Conservation (phyloP, 352 stramenopile species). For the Globisporangium splendens region DNA sequence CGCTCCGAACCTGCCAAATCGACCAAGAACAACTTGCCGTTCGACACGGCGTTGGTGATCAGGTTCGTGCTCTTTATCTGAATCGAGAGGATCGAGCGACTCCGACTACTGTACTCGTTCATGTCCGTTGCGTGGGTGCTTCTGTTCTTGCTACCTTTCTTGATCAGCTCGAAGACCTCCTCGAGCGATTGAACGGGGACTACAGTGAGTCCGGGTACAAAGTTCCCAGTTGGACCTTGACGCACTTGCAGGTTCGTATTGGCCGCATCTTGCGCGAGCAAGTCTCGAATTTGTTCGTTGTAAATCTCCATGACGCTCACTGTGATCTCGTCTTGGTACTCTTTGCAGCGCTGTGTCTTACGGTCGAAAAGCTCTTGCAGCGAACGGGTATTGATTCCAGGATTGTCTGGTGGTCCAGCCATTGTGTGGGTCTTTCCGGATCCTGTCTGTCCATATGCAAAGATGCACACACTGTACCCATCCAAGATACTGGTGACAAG, state of each 20-base stretch:
- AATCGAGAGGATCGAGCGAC: slow-evolving; percentile 85
- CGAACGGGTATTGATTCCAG: slow-evolving; percentile 82
- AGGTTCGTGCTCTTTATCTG: slow-evolving; percentile 83
- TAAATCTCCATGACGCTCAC: slow-evolving; percentile 96
- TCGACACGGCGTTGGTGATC: slow-evolving; percentile 65
- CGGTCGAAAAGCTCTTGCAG: slow-evolving; percentile 80
- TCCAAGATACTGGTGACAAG: slow-evolving; percentile 85
- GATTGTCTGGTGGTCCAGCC: slow-evolving; percentile 60
- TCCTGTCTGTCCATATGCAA: slow-evolving; percentile 86
- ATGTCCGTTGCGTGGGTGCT: slow-evolving; percentile 86
- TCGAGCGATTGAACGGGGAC: slow-evolving; percentile 73
- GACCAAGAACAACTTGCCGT: slow-evolving; percentile 84
- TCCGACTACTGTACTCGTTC: slow-evolving; percentile 89
- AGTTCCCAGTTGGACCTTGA: slow-evolving; percentile 80
- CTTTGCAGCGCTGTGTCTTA: slow-evolving; percentile 59
- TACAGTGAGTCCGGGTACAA: slow-evolving; percentile 74
- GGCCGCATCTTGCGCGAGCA: slow-evolving; percentile 81
- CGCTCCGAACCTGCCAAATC: slow-evolving; percentile 89
- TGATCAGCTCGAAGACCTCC: slow-evolving; percentile 85
- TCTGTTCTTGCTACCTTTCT: slow-evolving; percentile 82
- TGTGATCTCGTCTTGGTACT: slow-evolving; percentile 82
- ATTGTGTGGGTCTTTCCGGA: slow-evolving; percentile 89
- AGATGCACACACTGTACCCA: slow-evolving; percentile 89
- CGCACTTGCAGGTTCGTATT: slow-evolving; percentile 83
- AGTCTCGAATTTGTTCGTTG: slow-evolving; percentile 94